A percentile compares a stretch with the other conserved stretches of the same genome.
These are phyloP conservation scores for Dentipellis fragilis DNA, from an alignment of 768 basidiomycete genomes.

Conservation along the genomic window DNA sequence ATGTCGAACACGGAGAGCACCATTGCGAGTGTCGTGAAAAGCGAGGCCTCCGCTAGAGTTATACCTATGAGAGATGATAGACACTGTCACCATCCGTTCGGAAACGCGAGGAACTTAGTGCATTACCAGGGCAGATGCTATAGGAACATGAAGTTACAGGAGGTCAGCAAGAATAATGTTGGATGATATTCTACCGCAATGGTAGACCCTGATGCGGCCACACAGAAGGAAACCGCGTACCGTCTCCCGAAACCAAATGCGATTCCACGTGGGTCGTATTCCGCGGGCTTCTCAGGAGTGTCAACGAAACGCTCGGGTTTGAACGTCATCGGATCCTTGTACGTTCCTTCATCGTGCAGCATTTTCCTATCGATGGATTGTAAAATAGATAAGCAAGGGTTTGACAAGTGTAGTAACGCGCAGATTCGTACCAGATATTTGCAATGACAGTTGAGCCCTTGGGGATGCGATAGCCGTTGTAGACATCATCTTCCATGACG, in stretches of 20 bases:
- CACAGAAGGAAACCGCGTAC: neutral
- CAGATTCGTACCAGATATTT: neutral
- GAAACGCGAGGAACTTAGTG: neutral
- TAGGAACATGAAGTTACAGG: neutral
- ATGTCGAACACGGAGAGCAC: neutral
- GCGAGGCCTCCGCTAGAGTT: neutral
- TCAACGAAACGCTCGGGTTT: neutral
- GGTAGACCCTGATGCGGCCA: no score
- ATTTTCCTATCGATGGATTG: neutral
- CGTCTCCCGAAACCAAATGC: neutral
- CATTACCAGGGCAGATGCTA: neutral
- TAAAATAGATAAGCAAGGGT: neutral
- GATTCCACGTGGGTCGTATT: neutral
- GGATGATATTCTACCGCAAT: neutral
- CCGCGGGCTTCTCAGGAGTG: neutral
- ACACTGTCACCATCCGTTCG: neutral
- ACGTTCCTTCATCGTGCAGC: neutral
- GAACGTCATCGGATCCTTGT: neutral
- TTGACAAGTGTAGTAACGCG: neutral
- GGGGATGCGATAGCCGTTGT: slow-evolving; percentile 7
- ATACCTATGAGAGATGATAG: neutral
- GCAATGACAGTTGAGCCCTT: neutral
- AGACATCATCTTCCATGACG: slow-evolving; percentile 3
- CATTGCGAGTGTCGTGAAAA: neutral
- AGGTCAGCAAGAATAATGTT: neutral